Evolutionary conservation across 805 yeast genomes (phyloP).

Genomic region (Monosporozyma yasuniensis): DNA sequence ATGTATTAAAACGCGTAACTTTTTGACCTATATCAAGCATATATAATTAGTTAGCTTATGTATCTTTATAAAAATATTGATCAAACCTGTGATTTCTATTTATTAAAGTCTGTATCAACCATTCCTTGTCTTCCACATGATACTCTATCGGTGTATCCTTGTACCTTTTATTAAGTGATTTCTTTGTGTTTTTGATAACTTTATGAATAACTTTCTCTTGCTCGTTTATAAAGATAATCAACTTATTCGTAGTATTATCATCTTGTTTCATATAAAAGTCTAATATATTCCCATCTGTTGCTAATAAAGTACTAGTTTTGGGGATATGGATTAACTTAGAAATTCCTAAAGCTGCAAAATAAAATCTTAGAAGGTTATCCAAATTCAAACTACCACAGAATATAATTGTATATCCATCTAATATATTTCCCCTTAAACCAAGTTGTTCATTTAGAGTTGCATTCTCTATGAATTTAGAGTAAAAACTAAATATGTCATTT

Average conservation of each 20-base stretch:
- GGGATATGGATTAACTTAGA: slow-evolving; percentile 7
- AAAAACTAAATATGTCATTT: slow-evolving; percentile 39
- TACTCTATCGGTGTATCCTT: neutral
- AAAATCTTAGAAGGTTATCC: slow-evolving; percentile 20
- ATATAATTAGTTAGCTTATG: neutral
- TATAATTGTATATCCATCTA: slow-evolving; percentile 31
- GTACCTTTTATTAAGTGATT: slow-evolving; percentile 2
- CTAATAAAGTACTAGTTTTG: neutral
- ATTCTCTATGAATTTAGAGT: slow-evolving; percentile 31
- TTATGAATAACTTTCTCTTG: slow-evolving; percentile 6
- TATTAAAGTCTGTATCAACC: slow-evolving; percentile 28
- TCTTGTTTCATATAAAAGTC: neutral
- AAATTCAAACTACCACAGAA: slow-evolving; percentile 27
- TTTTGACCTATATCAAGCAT: neutral
- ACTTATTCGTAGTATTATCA: neutral
- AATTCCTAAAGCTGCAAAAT: slow-evolving; percentile 20
- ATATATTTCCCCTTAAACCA: slow-evolving; percentile 6
- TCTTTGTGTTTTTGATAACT: slow-evolving; percentile 6
- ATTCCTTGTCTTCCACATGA: slow-evolving; percentile 25
- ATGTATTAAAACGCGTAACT: neutral
- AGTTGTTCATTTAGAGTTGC: slow-evolving; percentile 35
- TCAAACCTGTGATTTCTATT: slow-evolving; percentile 16
- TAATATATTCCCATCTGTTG: neutral
- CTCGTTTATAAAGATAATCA: slow-evolving; percentile 18
- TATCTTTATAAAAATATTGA: neutral